Conservation (phyloP, 208 protist species). For the Wallacemonas sp. region DNA sequence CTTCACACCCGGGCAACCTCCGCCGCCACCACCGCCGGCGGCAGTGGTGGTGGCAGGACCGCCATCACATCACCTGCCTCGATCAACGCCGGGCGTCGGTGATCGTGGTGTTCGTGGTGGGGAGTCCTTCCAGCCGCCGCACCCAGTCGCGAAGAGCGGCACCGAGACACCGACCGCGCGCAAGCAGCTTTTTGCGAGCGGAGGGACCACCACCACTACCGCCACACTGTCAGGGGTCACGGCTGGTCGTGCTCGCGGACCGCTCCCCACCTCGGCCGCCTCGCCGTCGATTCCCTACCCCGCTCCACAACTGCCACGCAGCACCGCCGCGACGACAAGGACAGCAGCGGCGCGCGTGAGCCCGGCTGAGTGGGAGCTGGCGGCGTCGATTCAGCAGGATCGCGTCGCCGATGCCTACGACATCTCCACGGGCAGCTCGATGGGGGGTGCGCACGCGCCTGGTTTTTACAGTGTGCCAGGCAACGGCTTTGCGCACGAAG, state of each 20-base stretch:
- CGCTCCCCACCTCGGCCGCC: too few species aligned
- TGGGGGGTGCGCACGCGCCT: not conserved
- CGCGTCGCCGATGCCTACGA: not conserved
- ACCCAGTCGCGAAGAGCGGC: too few species aligned
- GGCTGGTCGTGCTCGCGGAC: too few species aligned
- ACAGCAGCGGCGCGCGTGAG: too few species aligned
- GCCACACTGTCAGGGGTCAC: not conserved
- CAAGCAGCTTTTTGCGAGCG: slow-evolving; percentile 9
- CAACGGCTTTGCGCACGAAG: slow-evolving; percentile 69
- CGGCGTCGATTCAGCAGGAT: not conserved
- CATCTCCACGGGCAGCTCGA: slow-evolving; percentile 6
- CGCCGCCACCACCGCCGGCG: too few species aligned
- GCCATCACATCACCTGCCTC: not conserved
- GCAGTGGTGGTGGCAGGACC: not conserved
- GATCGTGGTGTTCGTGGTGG: too few species aligned
- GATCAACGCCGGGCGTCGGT: too few species aligned
- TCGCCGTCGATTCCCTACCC: not conserved
- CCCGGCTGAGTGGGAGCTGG: not conserved
- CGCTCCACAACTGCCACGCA: slow-evolving; percentile 4
- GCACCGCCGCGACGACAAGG: too few species aligned
- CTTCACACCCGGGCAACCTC: slow-evolving; percentile 3
- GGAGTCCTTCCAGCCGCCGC: too few species aligned
- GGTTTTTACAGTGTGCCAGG: slow-evolving; percentile 1
- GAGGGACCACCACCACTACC: not conserved
- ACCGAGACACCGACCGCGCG: slow-evolving; percentile 1